Conservation (phyloP, 257 asterid genomes). For the Primulina tabacum region DNA sequence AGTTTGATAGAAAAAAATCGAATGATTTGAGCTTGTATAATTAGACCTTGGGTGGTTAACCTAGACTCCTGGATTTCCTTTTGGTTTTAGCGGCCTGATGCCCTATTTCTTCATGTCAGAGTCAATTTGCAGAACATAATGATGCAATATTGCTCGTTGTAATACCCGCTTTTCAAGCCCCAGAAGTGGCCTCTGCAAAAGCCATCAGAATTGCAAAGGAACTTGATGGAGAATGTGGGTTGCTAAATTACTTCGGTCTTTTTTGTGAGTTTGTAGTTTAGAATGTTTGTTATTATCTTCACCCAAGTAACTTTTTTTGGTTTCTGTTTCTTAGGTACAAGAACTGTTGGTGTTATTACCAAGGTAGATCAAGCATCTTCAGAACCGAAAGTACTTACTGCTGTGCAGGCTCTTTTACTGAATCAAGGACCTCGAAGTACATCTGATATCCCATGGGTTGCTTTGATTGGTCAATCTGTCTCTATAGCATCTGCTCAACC, state of each 20-base stretch:
- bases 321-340: conserved; percentile 53
- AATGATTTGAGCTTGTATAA: not conserved
- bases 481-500: conserved; percentile 90
- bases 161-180: conserved; percentile 69
- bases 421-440: conserved; percentile 96
- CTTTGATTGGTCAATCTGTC: conserved; percentile 96
- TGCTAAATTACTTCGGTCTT: conserved; percentile 17
- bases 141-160: conserved; percentile 69
- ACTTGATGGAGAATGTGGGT: conserved; percentile 70
- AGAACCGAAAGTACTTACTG: conserved; percentile 83
- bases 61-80: not conserved
- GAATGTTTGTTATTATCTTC: conserved; percentile 14
- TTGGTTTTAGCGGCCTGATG: not conserved
- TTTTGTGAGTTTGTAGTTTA: conserved; percentile 7
- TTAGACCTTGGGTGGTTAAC: conserved; percentile 5
- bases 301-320: conserved; percentile 10
- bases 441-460: conserved; percentile 96
- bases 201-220: conserved; percentile 72
- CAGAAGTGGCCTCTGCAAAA: conserved; percentile 65
- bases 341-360: conserved; percentile 93
- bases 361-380: conserved; percentile 90
- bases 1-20: not conserved
- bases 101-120: conserved; percentile 33
- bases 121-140: conserved; percentile 58
- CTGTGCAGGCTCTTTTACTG: conserved; percentile 89